phyloP scores from a whole-genome alignment of 2,329 filamentous ascomycete species.

The Fusarium fujikuroi region DNA sequence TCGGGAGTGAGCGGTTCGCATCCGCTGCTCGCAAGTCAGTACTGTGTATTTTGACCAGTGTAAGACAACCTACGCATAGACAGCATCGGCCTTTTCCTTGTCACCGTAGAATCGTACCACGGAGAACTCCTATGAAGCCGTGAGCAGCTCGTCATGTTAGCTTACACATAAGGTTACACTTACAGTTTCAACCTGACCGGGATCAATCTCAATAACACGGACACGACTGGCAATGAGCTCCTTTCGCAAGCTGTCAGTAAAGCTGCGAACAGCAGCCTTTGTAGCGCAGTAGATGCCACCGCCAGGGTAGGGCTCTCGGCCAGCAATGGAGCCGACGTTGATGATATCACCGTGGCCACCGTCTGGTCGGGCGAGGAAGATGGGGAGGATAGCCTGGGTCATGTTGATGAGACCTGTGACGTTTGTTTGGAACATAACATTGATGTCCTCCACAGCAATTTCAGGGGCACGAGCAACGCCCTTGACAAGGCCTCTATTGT shows the following conservation, averaged over 20 bases:
- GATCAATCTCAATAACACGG: slow-evolving; percentile 87
- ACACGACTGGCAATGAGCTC: slow-evolving; percentile 86
- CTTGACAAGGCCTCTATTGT: slow-evolving; percentile 81
- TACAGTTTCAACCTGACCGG: slow-evolving; percentile 91
- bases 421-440: slow-evolving; percentile 91
- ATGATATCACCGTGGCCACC: slow-evolving; percentile 92
- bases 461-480: slow-evolving; percentile 87
- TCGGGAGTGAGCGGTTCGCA: slow-evolving; percentile 87
- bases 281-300: slow-evolving; percentile 94
- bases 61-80: slow-evolving; percentile 75
- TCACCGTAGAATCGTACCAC: slow-evolving; percentile 90
- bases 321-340: slow-evolving; percentile 90
- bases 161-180: slow-evolving; percentile 31
- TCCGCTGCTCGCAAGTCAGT: slow-evolving; percentile 60
- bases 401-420: slow-evolving; percentile 95
- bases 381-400: slow-evolving; percentile 88
- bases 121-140: slow-evolving; percentile 75
- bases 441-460: slow-evolving; percentile 84
- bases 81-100: slow-evolving; percentile 87
- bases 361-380: slow-evolving; percentile 80
- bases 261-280: slow-evolving; percentile 87
- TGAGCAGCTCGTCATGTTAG: slow-evolving; percentile 5
- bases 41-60: background rate
- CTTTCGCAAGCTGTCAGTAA: slow-evolving; percentile 83
- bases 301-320: slow-evolving; percentile 84